Evolutionary conservation across 169 alveolate species (phyloP), one percentile per base, ranked within the genome.

Genomic region (Plasmodium billcollinsi): DNA sequence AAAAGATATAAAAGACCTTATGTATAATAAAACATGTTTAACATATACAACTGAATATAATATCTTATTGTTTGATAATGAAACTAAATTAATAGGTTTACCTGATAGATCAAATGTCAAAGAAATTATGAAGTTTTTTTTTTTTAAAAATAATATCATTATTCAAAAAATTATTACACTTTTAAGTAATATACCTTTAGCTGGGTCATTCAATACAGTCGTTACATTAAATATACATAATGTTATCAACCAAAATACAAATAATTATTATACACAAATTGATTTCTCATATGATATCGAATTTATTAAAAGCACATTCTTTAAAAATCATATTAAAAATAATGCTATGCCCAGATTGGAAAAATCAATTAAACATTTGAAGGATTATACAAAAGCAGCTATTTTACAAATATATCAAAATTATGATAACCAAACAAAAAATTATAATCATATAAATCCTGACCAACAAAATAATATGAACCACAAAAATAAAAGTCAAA

Each of bases 91-190:
- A 33, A 49, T 63, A 47, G 76, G 70, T 5, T 29, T 76, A 21
- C 89, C 89, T 8, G 20, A 47, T 45, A 67, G 89, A 65, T 63
- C 89, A 3, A 56, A 76, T 56, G 75, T 65, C 12, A 63, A 76
- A 12, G 89, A 76, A 49, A 49, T 14, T 26, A 2, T 76, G 8
- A 63, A 11, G 15, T 76, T 76, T 63, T 76, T 49, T 20, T 76
- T 76, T 65, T 67, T 76, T 12, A 14, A 76, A 9, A 65, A 65
- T 76, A 18, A 18, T 20, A 76, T 76, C 24, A 2, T 43, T 39
- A 49, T 76, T 15, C 89, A 76, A 39, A 76, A 63, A 50, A 14
- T 12, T 14, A 18, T 63, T 26, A 33, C 14, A 2, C 54, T 76
- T n/a, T 20, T 65, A 45, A 24, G 50, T 45, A 76, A 11, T 8